Percentiles rank a stretch among this genome's conserved stretches.
Conservation (phyloP, 192 early-diverging fungal genomes). For the Backusella luteola region DNA sequence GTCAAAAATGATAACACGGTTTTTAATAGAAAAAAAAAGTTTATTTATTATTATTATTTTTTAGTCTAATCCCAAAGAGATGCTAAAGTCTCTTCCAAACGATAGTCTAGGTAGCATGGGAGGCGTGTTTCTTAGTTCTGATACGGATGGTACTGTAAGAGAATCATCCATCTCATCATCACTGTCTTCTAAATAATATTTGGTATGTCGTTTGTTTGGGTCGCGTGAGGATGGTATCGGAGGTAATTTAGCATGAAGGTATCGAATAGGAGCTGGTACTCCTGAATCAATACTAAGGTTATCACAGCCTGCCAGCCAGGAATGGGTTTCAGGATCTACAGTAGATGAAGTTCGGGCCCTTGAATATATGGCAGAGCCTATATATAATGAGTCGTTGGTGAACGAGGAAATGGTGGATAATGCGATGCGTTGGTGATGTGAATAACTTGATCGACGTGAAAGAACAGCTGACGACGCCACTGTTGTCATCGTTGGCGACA, state of each 20-base stretch:
- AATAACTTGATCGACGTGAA: conserved; percentile 16
- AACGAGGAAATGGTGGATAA: conserved; percentile 21
- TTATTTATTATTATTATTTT: not conserved
- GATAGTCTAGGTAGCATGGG: conserved; percentile 30
- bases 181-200: conserved; percentile 30
- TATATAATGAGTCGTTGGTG: conserved; percentile 11
- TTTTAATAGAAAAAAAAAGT: not conserved
- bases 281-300: not conserved
- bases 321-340: conserved; percentile 7
- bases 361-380: not conserved
- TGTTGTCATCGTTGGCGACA: conserved; percentile 23
- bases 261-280: not conserved
- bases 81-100: conserved; percentile 22
- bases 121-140: not conserved
- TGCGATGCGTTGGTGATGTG: conserved; percentile 7
- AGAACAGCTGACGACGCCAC: conserved; percentile 26
- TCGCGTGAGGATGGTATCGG: conserved; percentile 13
- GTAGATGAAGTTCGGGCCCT: not conserved
- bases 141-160: not conserved
- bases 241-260: conserved; percentile 26
- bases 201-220: conserved; percentile 24
- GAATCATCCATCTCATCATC: conserved; percentile 19
- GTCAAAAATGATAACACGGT: not conserved
- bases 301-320: conserved; percentile 1
- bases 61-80: conserved; percentile 12